phyloP scores from a whole-genome alignment of 106 monocot genomes.

The Dendrobium officinale region DNA sequence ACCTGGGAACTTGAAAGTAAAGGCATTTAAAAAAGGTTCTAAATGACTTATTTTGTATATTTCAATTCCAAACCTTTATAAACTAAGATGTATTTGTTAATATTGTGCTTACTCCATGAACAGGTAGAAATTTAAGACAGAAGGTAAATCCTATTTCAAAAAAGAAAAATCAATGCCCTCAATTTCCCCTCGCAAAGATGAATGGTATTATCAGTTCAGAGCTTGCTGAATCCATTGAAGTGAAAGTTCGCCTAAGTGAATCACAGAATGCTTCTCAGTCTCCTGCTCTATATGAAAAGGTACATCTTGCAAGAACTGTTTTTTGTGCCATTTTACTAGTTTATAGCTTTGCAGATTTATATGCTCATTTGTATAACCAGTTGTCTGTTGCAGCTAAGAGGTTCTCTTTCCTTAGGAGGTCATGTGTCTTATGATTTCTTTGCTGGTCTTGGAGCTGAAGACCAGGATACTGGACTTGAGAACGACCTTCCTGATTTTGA shows the following conservation, averaged over 20 bases:
- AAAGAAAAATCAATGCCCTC: slow-evolving; percentile 21
- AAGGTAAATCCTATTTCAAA: slow-evolving; percentile 23
- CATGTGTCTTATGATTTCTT: slow-evolving; percentile 22
- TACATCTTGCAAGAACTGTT: slow-evolving; percentile 16
- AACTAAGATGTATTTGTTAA: not conserved
- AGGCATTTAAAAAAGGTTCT: slow-evolving; percentile 68
- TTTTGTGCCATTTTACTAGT: not conserved
- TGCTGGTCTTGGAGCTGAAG: slow-evolving; percentile 32
- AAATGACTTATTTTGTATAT: not conserved
- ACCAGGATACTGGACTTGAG: slow-evolving; percentile 31
- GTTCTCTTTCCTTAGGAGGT: slow-evolving; percentile 54
- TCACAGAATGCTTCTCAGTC: slow-evolving; percentile 26
- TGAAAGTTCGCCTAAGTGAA: slow-evolving; percentile 13
- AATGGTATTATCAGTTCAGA: slow-evolving; percentile 38
- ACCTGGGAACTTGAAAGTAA: slow-evolving; percentile 72
- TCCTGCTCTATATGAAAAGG: slow-evolving; percentile 68
- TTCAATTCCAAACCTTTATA: not conserved
- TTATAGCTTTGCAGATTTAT: not conserved
- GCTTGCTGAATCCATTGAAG: slow-evolving; percentile 34
- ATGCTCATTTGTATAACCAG: not conserved
- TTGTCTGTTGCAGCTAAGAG: slow-evolving; percentile 55
- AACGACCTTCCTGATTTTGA: slow-evolving; percentile 43
- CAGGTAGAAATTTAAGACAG: slow-evolving; percentile 42
- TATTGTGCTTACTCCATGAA: slow-evolving; percentile 12
- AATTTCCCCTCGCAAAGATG: slow-evolving; percentile 78